phyloP scores from a whole-genome alignment of 164 flowering plant genomes.

The Annona cherimola region DNA sequence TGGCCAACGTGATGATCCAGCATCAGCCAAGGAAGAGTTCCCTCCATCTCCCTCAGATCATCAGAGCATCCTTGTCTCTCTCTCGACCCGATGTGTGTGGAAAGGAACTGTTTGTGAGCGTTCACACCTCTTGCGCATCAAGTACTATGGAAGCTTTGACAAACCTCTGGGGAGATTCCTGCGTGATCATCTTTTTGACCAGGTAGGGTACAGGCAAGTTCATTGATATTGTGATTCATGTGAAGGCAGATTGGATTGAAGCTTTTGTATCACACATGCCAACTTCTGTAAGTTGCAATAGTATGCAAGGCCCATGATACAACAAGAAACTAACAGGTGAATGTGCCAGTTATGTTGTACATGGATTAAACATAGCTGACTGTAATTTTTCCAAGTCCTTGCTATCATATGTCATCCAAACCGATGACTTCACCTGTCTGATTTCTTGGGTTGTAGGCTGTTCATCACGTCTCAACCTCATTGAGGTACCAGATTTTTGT shows the following conservation, averaged over 20 bases:
- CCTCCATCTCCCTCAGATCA: slow-evolving; percentile 89
- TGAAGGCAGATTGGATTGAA: background rate
- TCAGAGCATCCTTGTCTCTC: slow-evolving; percentile 92
- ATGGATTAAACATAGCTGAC: background rate
- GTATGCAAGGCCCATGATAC: background rate
- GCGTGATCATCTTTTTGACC: slow-evolving; percentile 85
- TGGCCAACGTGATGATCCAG: slow-evolving; percentile 34
- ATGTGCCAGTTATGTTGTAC: background rate
- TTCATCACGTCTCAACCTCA: background rate
- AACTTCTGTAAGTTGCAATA: background rate
- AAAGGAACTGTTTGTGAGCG: slow-evolving; percentile 96
- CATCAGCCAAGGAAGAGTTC: slow-evolving; percentile 63
- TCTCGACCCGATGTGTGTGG: slow-evolving; percentile 92
- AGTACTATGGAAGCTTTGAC: slow-evolving; percentile 92
- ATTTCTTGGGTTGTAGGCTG: background rate
- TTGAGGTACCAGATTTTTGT: background rate
- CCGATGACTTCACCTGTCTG: background rate
- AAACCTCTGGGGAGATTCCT: slow-evolving; percentile 91
- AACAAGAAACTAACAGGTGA: background rate
- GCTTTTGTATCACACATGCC: background rate
- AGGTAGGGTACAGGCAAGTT: slow-evolving; percentile 32
- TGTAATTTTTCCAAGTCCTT: too few relatives aligned
- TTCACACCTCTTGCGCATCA: slow-evolving; percentile 86
- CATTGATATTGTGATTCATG: background rate
- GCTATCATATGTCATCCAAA: background rate